A percentile compares a stretch with the other conserved stretches of the same genome.
phyloP scores from a whole-genome alignment of 23 red algal genomes.

The Gracilaria domingensis region DNA sequence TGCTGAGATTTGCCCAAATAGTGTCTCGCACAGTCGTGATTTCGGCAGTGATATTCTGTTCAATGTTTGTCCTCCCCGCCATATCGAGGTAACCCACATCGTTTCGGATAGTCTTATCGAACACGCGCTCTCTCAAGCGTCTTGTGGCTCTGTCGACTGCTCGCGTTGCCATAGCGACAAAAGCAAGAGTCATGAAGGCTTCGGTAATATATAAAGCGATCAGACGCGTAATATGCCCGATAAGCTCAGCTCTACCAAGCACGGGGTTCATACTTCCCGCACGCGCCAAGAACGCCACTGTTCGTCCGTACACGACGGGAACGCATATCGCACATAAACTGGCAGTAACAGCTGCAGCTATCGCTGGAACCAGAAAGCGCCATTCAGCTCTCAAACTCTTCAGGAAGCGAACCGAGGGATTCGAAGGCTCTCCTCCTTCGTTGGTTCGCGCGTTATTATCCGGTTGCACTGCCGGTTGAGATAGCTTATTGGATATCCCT shows the following conservation, averaged over 20 bases:
- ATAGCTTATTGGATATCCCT: neutral
- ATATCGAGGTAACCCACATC: constrained; percentile 59
- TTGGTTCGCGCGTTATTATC: neutral
- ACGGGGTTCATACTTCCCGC: constrained; percentile 2
- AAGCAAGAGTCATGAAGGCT: constrained; percentile 4
- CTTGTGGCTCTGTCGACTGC: constrained; percentile 38
- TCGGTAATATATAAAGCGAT: constrained; percentile 34
- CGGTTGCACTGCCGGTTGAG: neutral
- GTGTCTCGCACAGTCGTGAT: constrained; percentile 36
- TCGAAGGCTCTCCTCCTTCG: neutral
- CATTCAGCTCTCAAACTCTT: constrained; percentile 3
- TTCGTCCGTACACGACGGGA: constrained; percentile 38
- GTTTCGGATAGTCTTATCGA: constrained; percentile 34
- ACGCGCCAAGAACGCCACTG: constrained; percentile 16
- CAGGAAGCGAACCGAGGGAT: constrained; percentile 29
- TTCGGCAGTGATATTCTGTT: constrained; percentile 38
- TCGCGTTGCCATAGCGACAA: constrained; percentile 45
- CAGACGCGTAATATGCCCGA: constrained; percentile 1
- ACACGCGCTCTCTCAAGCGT: constrained; percentile 46
- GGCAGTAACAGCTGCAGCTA: constrained; percentile 38
- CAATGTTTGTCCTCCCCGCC: constrained; percentile 21
- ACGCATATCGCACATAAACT: constrained; percentile 44
- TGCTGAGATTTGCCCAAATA: constrained; percentile 59
- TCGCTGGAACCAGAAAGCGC: constrained; percentile 45
- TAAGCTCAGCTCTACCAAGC: constrained; percentile 4